Percentiles rank a stretch among this genome's conserved stretches.
Conservation (phyloP, 139 green algal genomes). For the Chlamydomonas sphaeroides region DNA sequence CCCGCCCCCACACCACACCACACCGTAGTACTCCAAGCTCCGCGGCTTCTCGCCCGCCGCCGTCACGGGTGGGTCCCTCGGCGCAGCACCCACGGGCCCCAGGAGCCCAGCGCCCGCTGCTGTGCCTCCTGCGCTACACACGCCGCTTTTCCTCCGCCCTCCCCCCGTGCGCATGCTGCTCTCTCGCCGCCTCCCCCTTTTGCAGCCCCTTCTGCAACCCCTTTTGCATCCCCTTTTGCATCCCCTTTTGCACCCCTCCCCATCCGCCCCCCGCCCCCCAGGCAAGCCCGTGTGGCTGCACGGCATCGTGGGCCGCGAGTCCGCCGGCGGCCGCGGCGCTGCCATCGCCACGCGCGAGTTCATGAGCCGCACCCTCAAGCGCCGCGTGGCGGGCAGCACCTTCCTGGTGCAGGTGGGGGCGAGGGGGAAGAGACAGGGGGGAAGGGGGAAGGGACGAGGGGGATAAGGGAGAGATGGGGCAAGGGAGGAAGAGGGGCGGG, state of each 20-base stretch:
- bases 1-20: no score
- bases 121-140: no score
- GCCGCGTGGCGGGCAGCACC: conserved; percentile 62
- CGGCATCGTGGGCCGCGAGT: conserved; percentile 79
- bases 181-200: no score
- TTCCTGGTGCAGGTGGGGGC: conserved; percentile 79
- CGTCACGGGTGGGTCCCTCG: conserved; percentile 70
- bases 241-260: neutral
- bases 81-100: no score
- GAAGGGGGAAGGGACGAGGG: no score
- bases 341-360: conserved; percentile 57
- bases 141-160: no score
- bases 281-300: conserved; percentile 78
- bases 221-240: neutral
- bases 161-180: neutral
- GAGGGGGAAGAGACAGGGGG: no score
- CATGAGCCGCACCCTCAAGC: conserved; percentile 56
- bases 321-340: conserved; percentile 76
- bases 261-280: no score
- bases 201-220: neutral
- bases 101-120: no score
- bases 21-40: conserved; percentile 81
- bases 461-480: neutral
- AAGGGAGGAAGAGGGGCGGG: neutral
- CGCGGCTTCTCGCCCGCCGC: conserved; percentile 81